A percentile compares a stretch with the other conserved stretches of the same genome.
These are phyloP conservation scores for Mycotypha africana DNA, from an alignment of 371 early-diverging fungal species.

Conservation along the genomic window DNA sequence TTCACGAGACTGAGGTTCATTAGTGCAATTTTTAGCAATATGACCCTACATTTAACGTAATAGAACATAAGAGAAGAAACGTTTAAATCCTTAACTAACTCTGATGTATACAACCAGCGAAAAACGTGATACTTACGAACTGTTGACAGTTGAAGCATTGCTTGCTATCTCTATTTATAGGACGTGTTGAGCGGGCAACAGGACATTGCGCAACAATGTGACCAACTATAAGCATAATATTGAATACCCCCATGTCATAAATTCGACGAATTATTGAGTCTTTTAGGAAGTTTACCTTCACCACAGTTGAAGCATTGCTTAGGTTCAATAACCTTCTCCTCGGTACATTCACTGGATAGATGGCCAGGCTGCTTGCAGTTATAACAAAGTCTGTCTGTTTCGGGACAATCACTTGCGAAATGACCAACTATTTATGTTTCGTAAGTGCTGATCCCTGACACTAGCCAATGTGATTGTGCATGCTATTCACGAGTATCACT, in stretches of 20 bases:
- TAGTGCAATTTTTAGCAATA: slow-evolving; percentile 52
- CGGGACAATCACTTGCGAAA: slow-evolving; percentile 44
- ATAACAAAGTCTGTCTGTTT: slow-evolving; percentile 50
- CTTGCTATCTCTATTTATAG: slow-evolving; percentile 6
- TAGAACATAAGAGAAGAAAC: neutral
- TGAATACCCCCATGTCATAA: too few relatives aligned
- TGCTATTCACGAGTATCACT: too few relatives aligned
- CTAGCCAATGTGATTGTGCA: too few relatives aligned
- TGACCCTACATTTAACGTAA: slow-evolving; percentile 44
- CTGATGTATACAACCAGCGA: too few relatives aligned
- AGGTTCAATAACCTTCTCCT: slow-evolving; percentile 45
- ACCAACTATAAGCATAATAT: slow-evolving; percentile 41
- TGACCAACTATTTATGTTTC: slow-evolving; percentile 51
- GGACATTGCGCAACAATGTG: slow-evolving; percentile 59
- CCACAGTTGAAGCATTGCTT: slow-evolving; percentile 61
- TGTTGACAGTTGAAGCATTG: slow-evolving; percentile 54
- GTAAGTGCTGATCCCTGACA: too few relatives aligned
- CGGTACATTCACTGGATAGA: slow-evolving; percentile 49
- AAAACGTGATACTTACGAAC: too few relatives aligned
- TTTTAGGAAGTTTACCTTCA: slow-evolving; percentile 33
- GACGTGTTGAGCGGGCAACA: slow-evolving; percentile 13
- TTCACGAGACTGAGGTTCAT: slow-evolving; percentile 21
- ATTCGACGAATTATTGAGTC: too few relatives aligned
- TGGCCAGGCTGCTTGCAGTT: slow-evolving; percentile 62
- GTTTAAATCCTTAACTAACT: too few relatives aligned